phyloP scores from a whole-genome alignment of 257 asterid genomes.

The Petunia axillaris region DNA sequence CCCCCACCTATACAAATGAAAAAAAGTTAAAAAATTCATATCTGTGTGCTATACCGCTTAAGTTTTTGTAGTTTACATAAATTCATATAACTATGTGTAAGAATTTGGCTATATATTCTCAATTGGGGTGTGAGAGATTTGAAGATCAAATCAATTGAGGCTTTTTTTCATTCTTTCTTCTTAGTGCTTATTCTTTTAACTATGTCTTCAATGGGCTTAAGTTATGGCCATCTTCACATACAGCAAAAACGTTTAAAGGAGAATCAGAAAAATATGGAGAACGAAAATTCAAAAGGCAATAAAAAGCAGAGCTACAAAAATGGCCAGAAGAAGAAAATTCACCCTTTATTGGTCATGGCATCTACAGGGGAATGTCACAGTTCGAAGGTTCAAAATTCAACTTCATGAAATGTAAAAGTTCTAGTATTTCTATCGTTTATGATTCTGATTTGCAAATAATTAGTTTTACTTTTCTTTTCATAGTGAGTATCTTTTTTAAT shows the following conservation, averaged over 20 bases:
- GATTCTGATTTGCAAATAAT: no score
- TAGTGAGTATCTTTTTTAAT: no score
- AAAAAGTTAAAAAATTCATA: background rate
- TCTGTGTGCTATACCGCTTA: background rate
- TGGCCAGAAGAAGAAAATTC: background rate
- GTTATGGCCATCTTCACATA: slow-evolving; percentile 15
- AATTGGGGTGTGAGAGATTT: background rate
- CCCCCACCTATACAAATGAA: background rate
- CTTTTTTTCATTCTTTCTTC: background rate
- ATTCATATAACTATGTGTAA: background rate
- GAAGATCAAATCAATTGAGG: background rate
- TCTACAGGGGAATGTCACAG: background rate
- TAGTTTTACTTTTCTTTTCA: no score
- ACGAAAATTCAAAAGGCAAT: background rate
- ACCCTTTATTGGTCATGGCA: background rate
- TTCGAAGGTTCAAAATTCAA: background rate
- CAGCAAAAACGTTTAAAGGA: slow-evolving; percentile 16
- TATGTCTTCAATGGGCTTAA: slow-evolving; percentile 12
- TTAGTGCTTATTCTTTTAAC: background rate
- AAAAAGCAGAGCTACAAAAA: background rate
- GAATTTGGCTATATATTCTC: background rate
- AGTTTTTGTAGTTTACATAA: background rate
- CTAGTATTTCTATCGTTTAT: no score
- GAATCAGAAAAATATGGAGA: background rate
- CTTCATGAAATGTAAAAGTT: no score